phyloP scores from a whole-genome alignment of 1,284 basidiomycete species.

The Gymnopus androsaceus region DNA sequence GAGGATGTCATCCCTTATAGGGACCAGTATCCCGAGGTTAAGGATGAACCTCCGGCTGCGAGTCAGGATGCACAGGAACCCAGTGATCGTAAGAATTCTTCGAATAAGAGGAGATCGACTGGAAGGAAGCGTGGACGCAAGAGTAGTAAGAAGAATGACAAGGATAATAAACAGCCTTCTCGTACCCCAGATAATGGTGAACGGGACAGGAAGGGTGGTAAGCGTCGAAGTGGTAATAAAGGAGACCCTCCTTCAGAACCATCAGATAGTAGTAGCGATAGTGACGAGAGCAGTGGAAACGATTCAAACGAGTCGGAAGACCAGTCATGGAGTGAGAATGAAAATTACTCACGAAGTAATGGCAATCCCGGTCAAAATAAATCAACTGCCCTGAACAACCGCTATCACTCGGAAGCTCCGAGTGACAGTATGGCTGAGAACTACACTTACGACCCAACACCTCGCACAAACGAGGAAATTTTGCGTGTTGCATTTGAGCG shows the following conservation, averaged over 20 bases:
- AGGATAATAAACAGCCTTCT: too few relatives aligned
- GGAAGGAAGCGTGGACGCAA: too few relatives aligned
- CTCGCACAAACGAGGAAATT: slow-evolving; percentile 10
- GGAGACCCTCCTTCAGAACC: too few relatives aligned
- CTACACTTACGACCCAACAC: slow-evolving; percentile 9
- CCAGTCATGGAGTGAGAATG: background rate
- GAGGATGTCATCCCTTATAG: background rate
- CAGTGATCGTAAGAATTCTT: background rate
- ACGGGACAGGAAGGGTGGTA: too few relatives aligned
- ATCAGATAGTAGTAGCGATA: too few relatives aligned
- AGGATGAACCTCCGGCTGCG: background rate
- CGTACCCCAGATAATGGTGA: too few relatives aligned
- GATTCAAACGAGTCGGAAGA: too few relatives aligned
- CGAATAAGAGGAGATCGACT: too few relatives aligned
- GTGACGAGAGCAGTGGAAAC: too few relatives aligned
- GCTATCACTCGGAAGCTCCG: background rate
- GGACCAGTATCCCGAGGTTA: background rate
- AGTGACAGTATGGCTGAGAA: background rate
- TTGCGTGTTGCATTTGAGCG: background rate
- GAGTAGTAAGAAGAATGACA: too few relatives aligned
- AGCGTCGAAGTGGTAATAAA: too few relatives aligned
- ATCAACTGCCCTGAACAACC: background rate
- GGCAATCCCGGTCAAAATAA: background rate
- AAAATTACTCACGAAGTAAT: background rate
- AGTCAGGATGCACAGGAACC: background rate